A percentile compares a stretch with the other conserved stretches of the same genome.
These are phyloP conservation scores for Isatis lusitanica DNA, from an alignment of 441 rosid species.

Conservation along the genomic window DNA sequence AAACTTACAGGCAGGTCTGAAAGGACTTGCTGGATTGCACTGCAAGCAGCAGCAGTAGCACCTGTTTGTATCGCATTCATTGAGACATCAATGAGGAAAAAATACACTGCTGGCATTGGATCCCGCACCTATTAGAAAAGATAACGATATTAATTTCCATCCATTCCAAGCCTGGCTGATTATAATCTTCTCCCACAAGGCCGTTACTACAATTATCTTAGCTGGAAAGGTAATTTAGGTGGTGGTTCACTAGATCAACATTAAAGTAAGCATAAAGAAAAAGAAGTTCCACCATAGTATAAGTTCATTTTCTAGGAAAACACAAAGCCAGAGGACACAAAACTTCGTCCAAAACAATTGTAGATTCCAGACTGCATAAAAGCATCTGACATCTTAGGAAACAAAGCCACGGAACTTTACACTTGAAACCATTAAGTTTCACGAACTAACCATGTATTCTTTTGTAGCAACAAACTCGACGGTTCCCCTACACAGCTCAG, in stretches of 20 bases:
- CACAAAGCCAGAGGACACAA: constrained; percentile 12
- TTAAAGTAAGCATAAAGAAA: background rate
- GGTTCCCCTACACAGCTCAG: constrained; percentile 92
- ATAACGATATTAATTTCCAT: background rate
- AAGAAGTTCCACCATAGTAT: background rate
- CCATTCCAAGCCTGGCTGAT: background rate
- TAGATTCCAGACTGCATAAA: background rate
- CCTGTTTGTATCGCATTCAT: constrained; percentile 91
- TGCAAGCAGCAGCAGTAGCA: constrained; percentile 97
- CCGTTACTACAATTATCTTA: background rate
- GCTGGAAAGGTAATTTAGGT: constrained; percentile 10
- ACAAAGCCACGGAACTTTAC: constrained; percentile 2
- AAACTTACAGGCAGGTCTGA: constrained; percentile 89
- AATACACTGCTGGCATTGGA: constrained; percentile 94
- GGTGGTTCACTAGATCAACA: constrained; percentile 16
- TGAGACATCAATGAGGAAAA: constrained; percentile 90
- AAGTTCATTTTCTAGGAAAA: background rate
- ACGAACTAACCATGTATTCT: constrained; percentile 79
- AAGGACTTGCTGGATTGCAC: constrained; percentile 87
- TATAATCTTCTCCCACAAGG: background rate
- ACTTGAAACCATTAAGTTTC: constrained; percentile 14
- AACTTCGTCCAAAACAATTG: constrained; percentile 7
- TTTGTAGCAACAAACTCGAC: constrained; percentile 92
- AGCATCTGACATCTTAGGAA: background rate
- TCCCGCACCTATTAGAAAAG: constrained; percentile 63